Evolutionary conservation across 352 stramenopile species (phyloP).

Genomic region (Albugo candida): DNA sequence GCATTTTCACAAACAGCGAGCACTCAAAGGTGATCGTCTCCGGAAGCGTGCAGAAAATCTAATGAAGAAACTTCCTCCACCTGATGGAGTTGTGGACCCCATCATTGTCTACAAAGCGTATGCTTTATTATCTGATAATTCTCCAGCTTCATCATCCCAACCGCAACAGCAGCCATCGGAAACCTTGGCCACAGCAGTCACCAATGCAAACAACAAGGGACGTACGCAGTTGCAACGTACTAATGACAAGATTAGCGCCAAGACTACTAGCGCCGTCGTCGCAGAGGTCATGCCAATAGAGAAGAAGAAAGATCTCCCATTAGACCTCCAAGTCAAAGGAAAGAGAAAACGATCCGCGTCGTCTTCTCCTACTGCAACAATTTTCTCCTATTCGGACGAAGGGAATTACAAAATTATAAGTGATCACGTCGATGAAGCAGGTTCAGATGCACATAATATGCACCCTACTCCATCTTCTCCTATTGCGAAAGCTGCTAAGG

Average conservation of each 20-base stretch:
- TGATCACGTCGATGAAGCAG: neutral
- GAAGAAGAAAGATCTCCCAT: neutral
- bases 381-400: too few species aligned
- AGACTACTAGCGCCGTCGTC: neutral
- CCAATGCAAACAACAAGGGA: constrained; percentile 37
- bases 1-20: constrained; percentile 57
- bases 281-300: neutral
- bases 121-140: constrained; percentile 6
- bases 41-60: constrained; percentile 74
- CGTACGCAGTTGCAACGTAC: constrained; percentile 28
- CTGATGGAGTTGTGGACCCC: constrained; percentile 10
- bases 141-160: neutral
- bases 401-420: neutral
- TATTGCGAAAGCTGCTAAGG: neutral
- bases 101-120: constrained; percentile 32
- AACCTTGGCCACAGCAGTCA: constrained; percentile 57
- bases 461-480: neutral
- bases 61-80: constrained; percentile 45
- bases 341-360: neutral
- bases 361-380: neutral
- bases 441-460: neutral
- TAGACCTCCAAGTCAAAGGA: neutral
- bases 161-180: constrained; percentile 39
- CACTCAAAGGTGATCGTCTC: constrained; percentile 58
- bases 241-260: constrained; percentile 29